phyloP scores from a whole-genome alignment of 371 early-diverging fungal genomes.

The Syncephalis fuscata region DNA sequence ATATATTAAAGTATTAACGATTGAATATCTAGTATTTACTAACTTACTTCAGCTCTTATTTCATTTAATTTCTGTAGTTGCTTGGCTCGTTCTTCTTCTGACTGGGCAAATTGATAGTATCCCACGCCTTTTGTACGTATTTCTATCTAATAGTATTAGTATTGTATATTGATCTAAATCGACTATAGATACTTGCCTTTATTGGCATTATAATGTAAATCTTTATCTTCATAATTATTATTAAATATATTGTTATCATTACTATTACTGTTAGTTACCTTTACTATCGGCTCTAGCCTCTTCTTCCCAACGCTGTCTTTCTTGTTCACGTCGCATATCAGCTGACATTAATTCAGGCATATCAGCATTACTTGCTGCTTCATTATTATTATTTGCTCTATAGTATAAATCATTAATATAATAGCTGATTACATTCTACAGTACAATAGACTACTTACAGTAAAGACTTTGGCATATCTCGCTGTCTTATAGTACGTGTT shows the following conservation, averaged over 20 bases:
- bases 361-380: slow-evolving; percentile 13
- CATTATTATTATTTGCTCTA: neutral
- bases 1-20: neutral
- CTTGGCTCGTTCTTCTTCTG: slow-evolving; percentile 40
- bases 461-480: slow-evolving; percentile 23
- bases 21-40: neutral
- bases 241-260: too few species aligned
- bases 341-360: slow-evolving; percentile 11
- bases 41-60: slow-evolving; percentile 28
- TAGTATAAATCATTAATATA: neutral
- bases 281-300: slow-evolving; percentile 7
- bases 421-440: too few species aligned
- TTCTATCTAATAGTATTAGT: slow-evolving; percentile 39
- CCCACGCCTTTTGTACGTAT: slow-evolving; percentile 56
- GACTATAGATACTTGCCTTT: slow-evolving; percentile 9
- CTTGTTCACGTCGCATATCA: slow-evolving; percentile 17
- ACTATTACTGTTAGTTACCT: neutral
- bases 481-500: slow-evolving; percentile 45
- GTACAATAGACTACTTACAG: too few species aligned
- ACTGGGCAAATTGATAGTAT: slow-evolving; percentile 49
- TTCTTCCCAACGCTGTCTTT: slow-evolving; percentile 18
- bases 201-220: slow-evolving; percentile 6
- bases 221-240: too few species aligned
- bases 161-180: slow-evolving; percentile 7
- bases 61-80: slow-evolving; percentile 44